Evolutionary conservation across 1,284 basidiomycete genomes (phyloP).

Genomic region (Irpex lacteus): DNA sequence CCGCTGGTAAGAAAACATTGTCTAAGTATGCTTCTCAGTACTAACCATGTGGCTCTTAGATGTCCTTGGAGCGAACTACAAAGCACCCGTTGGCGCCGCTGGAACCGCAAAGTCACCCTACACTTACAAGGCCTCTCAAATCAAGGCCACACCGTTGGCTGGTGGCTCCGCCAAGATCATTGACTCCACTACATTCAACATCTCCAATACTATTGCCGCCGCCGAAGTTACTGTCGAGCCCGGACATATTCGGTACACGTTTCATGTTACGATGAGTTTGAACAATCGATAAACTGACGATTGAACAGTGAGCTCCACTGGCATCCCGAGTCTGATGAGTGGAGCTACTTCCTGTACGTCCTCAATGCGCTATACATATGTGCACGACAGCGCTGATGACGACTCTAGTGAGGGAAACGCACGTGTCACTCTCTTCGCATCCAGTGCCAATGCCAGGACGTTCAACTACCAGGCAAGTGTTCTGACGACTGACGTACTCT

Average conservation of each 20-base stretch:
- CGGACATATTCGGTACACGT: conserved; percentile 44
- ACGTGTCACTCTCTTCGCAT: conserved; percentile 62
- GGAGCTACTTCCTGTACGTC: conserved; percentile 47
- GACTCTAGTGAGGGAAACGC: conserved; percentile 45
- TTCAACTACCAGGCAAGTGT: conserved; percentile 54
- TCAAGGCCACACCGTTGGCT: conserved; percentile 42
- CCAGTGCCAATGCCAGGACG: conserved; percentile 57
- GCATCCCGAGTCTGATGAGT: conserved; percentile 68
- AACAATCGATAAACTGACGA: background rate
- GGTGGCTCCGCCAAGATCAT: conserved; percentile 64
- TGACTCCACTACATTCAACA: conserved; percentile 46
- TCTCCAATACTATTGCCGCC: conserved; percentile 55
- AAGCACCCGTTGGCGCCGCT: conserved; percentile 43
- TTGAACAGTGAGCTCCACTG: conserved; percentile 45
- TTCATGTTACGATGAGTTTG: background rate
- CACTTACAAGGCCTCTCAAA: conserved; percentile 51
- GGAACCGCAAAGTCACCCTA: conserved; percentile 52
- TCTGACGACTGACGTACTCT: background rate
- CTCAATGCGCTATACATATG: conserved; percentile 6
- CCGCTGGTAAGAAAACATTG: conserved; percentile 17
- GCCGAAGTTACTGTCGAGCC: conserved; percentile 65
- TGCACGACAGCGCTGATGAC: background rate
- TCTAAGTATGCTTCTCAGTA: conserved; percentile 7
- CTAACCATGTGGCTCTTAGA: too few species aligned
- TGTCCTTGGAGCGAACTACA: conserved; percentile 33